Conservation (phyloP, 1,139 yeast genomes). For the Suhomyces ambrosiae region DNA sequence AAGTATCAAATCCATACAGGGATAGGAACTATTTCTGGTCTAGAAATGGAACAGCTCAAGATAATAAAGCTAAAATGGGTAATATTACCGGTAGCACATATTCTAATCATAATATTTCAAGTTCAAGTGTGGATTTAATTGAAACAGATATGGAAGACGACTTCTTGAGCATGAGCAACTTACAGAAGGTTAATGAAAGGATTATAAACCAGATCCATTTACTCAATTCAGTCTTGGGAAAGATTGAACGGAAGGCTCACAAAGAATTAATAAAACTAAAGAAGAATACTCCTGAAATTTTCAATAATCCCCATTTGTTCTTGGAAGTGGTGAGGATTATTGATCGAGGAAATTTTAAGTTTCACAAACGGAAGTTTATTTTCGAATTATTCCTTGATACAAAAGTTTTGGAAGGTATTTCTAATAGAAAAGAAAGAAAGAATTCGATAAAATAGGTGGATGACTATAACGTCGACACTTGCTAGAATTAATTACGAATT, state of each 20-base stretch:
- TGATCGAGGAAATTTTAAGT: constrained; percentile 66
- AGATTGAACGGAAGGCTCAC: constrained; percentile 67
- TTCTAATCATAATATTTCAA: constrained; percentile 4
- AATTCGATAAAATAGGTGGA: constrained; percentile 8
- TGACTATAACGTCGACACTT: not conserved
- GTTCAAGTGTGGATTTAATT: constrained; percentile 6
- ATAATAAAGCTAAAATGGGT: not conserved
- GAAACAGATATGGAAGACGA: constrained; percentile 10
- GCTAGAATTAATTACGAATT: too few relatives aligned
- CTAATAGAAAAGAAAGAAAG: constrained; percentile 46
- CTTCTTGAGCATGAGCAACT: constrained; percentile 8
- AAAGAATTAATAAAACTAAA: constrained; percentile 62
- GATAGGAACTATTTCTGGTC: constrained; percentile 8
- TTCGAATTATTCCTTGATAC: constrained; percentile 65
- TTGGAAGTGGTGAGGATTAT: constrained; percentile 61
- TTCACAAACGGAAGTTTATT: constrained; percentile 53
- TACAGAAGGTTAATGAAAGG: constrained; percentile 31
- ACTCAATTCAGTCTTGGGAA: constrained; percentile 65
- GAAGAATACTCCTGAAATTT: constrained; percentile 53
- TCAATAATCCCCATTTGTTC: constrained; percentile 60
- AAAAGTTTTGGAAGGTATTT: constrained; percentile 55
- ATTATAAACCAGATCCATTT: constrained; percentile 55
- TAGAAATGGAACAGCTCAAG: constrained; percentile 3
- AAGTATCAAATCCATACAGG: constrained; percentile 32
- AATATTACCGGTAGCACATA: not conserved